Evolutionary conservation across 2,329 filamentous ascomycete species (phyloP).

Genomic region (Aulographum hederae): DNA sequence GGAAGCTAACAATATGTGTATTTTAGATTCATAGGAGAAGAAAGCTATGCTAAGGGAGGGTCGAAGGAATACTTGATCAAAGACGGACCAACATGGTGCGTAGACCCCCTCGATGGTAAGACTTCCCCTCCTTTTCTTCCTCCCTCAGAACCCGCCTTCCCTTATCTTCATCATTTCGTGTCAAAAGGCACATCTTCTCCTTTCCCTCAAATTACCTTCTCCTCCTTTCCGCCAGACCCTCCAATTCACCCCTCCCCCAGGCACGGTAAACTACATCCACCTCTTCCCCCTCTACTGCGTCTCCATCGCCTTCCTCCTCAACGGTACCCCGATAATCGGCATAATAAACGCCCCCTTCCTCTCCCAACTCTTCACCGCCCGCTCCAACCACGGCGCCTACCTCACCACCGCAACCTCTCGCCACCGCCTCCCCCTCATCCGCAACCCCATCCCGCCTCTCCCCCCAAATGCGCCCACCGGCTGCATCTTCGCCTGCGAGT

Average conservation of each 20-base stretch:
- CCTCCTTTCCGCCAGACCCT: too few species aligned
- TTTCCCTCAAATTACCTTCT: too few species aligned
- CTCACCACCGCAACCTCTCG: slow-evolving; percentile 43
- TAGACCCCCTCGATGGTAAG: slow-evolving; percentile 56
- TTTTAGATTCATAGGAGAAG: slow-evolving; percentile 55
- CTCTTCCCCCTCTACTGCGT: slow-evolving; percentile 70
- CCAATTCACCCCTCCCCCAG: too few species aligned
- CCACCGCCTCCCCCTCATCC: slow-evolving; percentile 43
- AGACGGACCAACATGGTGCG: slow-evolving; percentile 50
- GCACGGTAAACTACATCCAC: slow-evolving; percentile 66
- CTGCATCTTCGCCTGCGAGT: slow-evolving; percentile 59
- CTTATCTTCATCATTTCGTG: too few species aligned
- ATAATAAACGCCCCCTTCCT: slow-evolving; percentile 57
- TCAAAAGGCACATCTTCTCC: too few species aligned
- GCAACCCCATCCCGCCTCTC: slow-evolving; percentile 42
- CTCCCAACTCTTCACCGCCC: slow-evolving; percentile 50
- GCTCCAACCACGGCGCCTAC: slow-evolving; percentile 48
- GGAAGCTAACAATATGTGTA: too few species aligned
- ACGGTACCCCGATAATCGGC: slow-evolving; percentile 43
- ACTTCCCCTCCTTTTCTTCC: neutral
- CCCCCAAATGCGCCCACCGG: slow-evolving; percentile 45
- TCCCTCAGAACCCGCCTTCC: too few species aligned
- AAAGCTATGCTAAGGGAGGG: slow-evolving; percentile 51
- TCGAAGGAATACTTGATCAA: slow-evolving; percentile 51
- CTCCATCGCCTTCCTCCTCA: slow-evolving; percentile 50